Evolutionary conservation across 1,139 yeast genomes (phyloP), one percentile per base, ranked within the genome.

Genomic region (Yamadazyma songkhlaensis): DNA sequence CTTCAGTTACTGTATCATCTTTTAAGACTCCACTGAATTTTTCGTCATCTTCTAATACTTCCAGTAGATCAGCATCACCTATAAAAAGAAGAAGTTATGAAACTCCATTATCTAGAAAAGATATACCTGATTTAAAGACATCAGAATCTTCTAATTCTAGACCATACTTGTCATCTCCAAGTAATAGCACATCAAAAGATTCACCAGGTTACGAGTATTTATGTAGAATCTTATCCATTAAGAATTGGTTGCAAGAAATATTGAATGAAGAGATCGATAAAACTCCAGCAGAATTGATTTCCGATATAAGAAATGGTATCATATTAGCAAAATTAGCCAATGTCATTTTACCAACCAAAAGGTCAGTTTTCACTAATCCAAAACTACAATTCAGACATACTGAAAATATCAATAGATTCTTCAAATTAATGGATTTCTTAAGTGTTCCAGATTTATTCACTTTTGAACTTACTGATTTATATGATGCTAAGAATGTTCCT

Each of bases 401-500:
- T 0, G 97, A 94, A 56, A 92, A 92, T 54, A 92, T 92, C 53
- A 88, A 89, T 54, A 72, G 83, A 21, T 92, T 92, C 59, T 84
- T 92, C 57, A 73, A 78, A 21, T 76, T 92, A 41, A 66, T 88
- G 28, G 84, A 79, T 39, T 77, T 69, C 45, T 73, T 88, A 46
- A 81, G 79, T 25, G 80, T 92, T 48, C 98, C 98, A 0, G 94
- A 81, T 48, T 69, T 89, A 37, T 92, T 90, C 56, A 73, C 88
- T 33, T 92, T 92, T 55, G 97, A 90, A 56, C 72, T 90, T 41
- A 89, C 96, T 2, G 99, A 92, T 61, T 69, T 92, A 31, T 94
- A 89, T 60, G 97, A 92, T 56, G 85, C 86, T 51, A 90, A 89
- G 52, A 87, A 92, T 53, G 77, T 90, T 15, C 97, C 98, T 14